A percentile compares a stretch with the other conserved stretches of the same genome.
phyloP scores from a whole-genome alignment of 768 basidiomycete genomes.

The Termitomyces sp. region DNA sequence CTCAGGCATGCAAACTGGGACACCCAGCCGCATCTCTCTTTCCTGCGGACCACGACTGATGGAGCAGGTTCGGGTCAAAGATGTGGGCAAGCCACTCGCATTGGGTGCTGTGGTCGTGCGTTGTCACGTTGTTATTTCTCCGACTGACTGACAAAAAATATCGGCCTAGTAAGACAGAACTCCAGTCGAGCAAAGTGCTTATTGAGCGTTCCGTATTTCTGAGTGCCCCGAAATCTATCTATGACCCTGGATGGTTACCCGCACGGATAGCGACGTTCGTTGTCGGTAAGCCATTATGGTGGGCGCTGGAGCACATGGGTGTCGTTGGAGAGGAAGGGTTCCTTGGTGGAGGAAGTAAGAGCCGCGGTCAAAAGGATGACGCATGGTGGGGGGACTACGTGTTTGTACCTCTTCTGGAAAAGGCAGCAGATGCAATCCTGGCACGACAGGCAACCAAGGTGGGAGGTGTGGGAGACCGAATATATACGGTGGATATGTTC shows the following conservation, averaged over 20 bases:
- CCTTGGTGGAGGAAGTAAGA: conserved; percentile 17
- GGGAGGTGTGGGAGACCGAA: conserved; percentile 47
- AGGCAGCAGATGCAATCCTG: conserved; percentile 54
- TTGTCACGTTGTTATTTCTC: conserved; percentile 12
- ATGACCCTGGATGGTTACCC: conserved; percentile 65
- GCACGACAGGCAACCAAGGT: conserved; percentile 34
- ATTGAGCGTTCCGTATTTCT: conserved; percentile 53
- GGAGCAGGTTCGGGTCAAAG: conserved; percentile 58
- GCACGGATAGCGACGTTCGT: conserved; percentile 64
- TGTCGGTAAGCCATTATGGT: conserved; percentile 78
- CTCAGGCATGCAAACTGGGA: conserved; percentile 44
- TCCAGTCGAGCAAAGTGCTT: conserved; percentile 37
- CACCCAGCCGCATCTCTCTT: conserved; percentile 51
- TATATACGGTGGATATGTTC: conserved; percentile 63
- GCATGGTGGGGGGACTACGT: conserved; percentile 71
- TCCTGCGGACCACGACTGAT: conserved; percentile 47
- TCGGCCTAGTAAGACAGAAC: conserved; percentile 64
- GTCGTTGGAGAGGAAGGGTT: conserved; percentile 61
- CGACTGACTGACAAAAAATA: conserved; percentile 16
- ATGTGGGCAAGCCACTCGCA: conserved; percentile 71
- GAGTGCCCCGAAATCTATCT: conserved; percentile 50
- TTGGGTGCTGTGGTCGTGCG: conserved; percentile 71
- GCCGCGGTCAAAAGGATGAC: conserved; percentile 31
- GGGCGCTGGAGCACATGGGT: conserved; percentile 78
- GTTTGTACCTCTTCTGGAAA: conserved; percentile 55